Evolutionary conservation across 164 flowering plant species (phyloP), one percentile per base, ranked within the genome.

Genomic region (Hamamelis virginiana): DNA sequence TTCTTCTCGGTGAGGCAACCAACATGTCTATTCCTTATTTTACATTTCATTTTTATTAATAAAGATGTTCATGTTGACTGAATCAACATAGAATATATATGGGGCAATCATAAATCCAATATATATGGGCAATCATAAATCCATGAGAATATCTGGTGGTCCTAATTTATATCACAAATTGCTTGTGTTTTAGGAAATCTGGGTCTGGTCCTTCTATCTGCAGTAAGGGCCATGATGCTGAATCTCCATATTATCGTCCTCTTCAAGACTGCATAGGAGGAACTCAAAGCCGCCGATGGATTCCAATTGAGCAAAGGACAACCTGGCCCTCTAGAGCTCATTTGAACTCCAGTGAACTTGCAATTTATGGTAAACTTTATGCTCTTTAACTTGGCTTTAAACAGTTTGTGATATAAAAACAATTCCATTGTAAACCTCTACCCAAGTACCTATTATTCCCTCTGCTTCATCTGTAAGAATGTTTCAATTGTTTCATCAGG

Each of bases 181-280:
- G 45, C 46, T 71, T 83, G 63, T 64, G 18, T 76, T 67, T 3
- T 75, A 96, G 99, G 89, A 90, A 86, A 74, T 70, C 84, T 75
- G 89, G 96, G 43, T 70, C 81, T 10, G 84, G 81, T 60, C 91
- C 89, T 75, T 59, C 96, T 67, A 58, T 84, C 59, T 96, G 99
- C 80, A 71, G 82, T 45, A 90, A 84, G 83, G 85, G 81, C 48
- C 87, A 86, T 27, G 97, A 91, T 78, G 73, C 89, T 70, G 95
- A 90, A 76, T 72, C 97, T 82, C 95, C 98, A 33, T 88, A 91
- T 76, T 96, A 96, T 80, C 83, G 74, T 18, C 85, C 96, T 5
- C 94, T 91, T n/a, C 83, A 89, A 67, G n/a, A 64, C n/a, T 93
- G 99, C 78, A 88, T 93, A 48, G 92, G 85, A 9, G 99, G 99